These are phyloP conservation scores for Mallotus nudiflorus DNA, from an alignment of 345 rosid genomes.

Conservation along the genomic window DNA sequence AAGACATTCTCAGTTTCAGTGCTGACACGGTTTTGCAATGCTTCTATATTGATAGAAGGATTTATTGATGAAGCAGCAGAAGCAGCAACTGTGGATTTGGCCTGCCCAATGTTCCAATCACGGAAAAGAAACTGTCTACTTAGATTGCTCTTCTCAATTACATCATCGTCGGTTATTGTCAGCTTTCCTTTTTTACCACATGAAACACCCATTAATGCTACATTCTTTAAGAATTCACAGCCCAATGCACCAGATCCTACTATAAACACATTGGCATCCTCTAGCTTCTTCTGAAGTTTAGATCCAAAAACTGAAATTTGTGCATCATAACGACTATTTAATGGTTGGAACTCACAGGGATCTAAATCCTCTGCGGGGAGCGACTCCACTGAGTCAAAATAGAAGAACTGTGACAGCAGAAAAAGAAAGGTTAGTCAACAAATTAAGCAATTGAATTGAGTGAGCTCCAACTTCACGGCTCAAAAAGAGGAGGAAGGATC, in stretches of 20 bases:
- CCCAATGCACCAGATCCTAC: conserved; percentile 99
- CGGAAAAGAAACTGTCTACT: conserved; percentile 98
- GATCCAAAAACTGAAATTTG: conserved; percentile 98
- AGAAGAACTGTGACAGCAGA: conserved; percentile 65
- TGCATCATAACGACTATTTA: conserved; percentile 89
- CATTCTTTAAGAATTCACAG: conserved; percentile 92
- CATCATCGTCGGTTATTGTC: conserved; percentile 97
- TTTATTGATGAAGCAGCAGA: conserved; percentile 84
- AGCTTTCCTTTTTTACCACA: conserved; percentile 81
- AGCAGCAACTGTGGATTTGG: conserved; percentile 98
- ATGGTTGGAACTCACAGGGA: conserved; percentile 64
- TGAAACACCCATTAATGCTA: conserved; percentile 95
- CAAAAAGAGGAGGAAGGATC: background rate
- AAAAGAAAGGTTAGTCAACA: conserved; percentile 20
- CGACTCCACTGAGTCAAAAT: conserved; percentile 95
- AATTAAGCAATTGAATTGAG: conserved; percentile 12
- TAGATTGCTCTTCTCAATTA: conserved; percentile 98
- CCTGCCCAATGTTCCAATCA: conserved; percentile 99
- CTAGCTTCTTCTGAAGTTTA: conserved; percentile 86
- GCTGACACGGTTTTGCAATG: conserved; percentile 94
- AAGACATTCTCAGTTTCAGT: conserved; percentile 93
- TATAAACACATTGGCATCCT: conserved; percentile 75
- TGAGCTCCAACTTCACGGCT: background rate
- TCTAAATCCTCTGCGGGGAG: conserved; percentile 75
- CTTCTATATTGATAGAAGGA: conserved; percentile 70